Base-by-base conservation (phyloP, 2,329 filamentous ascomycete genomes). In the Periconia digitata region DNA sequence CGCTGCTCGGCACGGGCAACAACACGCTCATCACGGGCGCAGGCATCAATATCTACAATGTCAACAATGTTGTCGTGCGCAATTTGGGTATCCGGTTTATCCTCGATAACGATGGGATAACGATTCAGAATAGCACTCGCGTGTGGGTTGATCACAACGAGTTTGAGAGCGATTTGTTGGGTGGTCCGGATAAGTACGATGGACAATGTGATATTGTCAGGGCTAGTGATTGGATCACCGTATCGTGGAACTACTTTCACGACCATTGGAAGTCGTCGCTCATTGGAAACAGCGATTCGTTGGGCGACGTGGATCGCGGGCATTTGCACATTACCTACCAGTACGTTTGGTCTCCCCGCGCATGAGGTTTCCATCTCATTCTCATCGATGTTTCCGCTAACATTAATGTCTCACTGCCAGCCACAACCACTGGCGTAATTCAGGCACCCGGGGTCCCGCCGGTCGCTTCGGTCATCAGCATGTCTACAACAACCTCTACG, bases 401-500 rank as follows among this genome's bases (percentile, higher is more conserved):
- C 10, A 12, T 15, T 13, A 6, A 32, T 12, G 3, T 32, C 8
- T 32, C 27, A 4, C 27, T 3, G 8, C 8, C 32, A 49, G 47
- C 71, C 83, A 87, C 76, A 87, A 87, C 78, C 76, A 82, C 75
- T 87, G 79, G 79, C 65, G 66, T 52, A 84, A 86, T 72, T 70
- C 85, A 60, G 83, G 84, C 72, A 85, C 81, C 3, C 83, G 85
- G 44, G 75, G 73, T 1, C 85, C 85, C 5, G 82, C 80, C 8
- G 69, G 86, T 56, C 83, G 85, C 52, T 87, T 87, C 72, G 85
- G 85, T 21, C 85, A 82, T 44, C 83, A 75, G 13, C 85, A 88
- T 72, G 64, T 82, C 58, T 83, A 78, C 75, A 84, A 82, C 76
- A 77, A 70, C 59, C 70, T 71, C 46, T 73, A 69, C 47, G 55